A percentile compares a stretch with the other conserved stretches of the same genome.
Conservation (phyloP, 805 yeast genomes). For the Candida broadrunensis region DNA sequence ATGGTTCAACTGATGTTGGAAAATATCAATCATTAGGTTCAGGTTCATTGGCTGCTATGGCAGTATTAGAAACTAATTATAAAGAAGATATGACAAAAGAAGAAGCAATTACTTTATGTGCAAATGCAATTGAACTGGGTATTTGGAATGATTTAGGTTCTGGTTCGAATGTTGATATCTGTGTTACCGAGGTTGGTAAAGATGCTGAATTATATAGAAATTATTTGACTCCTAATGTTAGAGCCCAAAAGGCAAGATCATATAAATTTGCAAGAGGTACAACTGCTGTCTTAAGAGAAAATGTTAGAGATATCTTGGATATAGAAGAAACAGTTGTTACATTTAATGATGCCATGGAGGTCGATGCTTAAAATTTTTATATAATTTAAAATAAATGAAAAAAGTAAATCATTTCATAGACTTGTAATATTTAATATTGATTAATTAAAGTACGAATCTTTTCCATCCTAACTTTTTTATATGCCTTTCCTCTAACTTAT, state of each 20-base stretch:
- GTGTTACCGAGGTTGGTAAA: conserved; percentile 93
- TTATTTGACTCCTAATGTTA: conserved; percentile 85
- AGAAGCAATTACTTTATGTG: conserved; percentile 86
- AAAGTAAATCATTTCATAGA: too few relatives aligned
- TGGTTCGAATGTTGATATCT: conserved; percentile 95
- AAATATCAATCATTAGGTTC: conserved; percentile 91
- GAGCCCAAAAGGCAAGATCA: conserved; percentile 76
- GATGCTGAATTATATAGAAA: conserved; percentile 85
- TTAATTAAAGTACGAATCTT: too few relatives aligned
- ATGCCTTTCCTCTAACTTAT: too few relatives aligned
- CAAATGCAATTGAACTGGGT: conserved; percentile 95
- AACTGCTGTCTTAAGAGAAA: conserved; percentile 77
- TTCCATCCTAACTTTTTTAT: too few relatives aligned
- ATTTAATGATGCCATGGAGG: conserved; percentile 36
- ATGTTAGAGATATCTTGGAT: conserved; percentile 62
- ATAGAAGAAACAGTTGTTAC: conserved; percentile 61
- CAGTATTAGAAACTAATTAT: conserved; percentile 90
- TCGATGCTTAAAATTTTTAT: conserved; percentile 28
- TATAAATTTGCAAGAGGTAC: conserved; percentile 91
- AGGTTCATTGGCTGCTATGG: conserved; percentile 98
- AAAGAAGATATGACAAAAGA: conserved; percentile 72
- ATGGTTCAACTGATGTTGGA: conserved; percentile 96
- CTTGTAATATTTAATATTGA: too few relatives aligned
- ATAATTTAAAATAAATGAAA: not conserved
- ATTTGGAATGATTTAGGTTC: conserved; percentile 99